These are phyloP conservation scores for Platanthera guangdongensis DNA, from an alignment of 106 monocot species.

Conservation along the genomic window DNA sequence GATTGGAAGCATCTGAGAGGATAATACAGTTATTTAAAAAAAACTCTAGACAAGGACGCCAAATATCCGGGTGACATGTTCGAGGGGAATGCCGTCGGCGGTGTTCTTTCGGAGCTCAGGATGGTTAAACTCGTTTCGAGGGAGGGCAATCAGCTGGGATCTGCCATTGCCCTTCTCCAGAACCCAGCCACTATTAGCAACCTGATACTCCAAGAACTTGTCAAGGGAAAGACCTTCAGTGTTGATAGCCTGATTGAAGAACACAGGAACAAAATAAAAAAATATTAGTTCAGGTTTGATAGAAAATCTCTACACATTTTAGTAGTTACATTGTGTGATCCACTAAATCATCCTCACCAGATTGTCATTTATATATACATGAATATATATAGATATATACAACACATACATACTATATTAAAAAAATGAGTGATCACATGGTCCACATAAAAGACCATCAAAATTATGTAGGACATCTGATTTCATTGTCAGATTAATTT, in stretches of 20 bases:
- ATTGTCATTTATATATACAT: too few relatives aligned
- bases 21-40: background rate
- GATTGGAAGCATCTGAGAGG: background rate
- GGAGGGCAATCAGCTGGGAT: conserved; percentile 53
- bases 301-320: background rate
- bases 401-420: too few relatives aligned
- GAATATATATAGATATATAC: too few relatives aligned
- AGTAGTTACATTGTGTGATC: too few relatives aligned
- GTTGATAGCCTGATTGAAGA: conserved; percentile 62
- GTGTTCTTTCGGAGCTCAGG: conserved; percentile 79
- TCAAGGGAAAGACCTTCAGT: conserved; percentile 75
- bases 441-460: too few relatives aligned
- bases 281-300: background rate
- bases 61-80: conserved; percentile 80
- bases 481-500: too few relatives aligned
- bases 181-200: conserved; percentile 73
- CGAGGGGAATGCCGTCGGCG: conserved; percentile 58
- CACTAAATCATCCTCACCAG: too few relatives aligned
- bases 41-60: conserved; percentile 51
- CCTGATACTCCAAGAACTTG: conserved; percentile 83
- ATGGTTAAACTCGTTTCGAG: conserved; percentile 80
- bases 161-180: conserved; percentile 54
- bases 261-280: background rate
- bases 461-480: too few relatives aligned
- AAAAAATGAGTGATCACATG: too few relatives aligned